These are phyloP conservation scores for Casuarina equisetifolia DNA, from an alignment of 306 rosid genomes.

Conservation along the genomic window DNA sequence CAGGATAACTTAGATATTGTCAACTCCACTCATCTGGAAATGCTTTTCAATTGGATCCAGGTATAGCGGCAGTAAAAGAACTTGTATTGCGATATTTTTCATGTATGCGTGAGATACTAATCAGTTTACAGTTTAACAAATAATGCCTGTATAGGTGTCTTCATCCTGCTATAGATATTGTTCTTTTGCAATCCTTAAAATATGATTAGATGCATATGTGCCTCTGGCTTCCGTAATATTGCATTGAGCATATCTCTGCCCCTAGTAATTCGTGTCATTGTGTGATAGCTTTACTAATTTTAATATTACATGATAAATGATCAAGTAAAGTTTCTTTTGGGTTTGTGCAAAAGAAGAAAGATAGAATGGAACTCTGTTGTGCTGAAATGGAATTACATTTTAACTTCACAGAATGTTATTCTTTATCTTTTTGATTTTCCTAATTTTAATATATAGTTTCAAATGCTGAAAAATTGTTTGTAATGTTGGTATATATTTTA, in stretches of 20 bases:
- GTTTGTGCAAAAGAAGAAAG: background rate
- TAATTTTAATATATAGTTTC: background rate
- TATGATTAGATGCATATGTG: background rate
- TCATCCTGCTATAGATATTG: background rate
- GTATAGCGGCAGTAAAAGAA: conserved; percentile 30
- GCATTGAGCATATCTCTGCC: background rate
- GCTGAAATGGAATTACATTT: background rate
- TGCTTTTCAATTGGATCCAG: conserved; percentile 89
- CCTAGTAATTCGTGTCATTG: background rate
- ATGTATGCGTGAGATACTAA: background rate
- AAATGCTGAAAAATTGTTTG: background rate
- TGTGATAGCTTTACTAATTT: background rate
- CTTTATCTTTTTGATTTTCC: background rate
- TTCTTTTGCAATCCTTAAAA: background rate
- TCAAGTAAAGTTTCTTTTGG: too few relatives aligned
- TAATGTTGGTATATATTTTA: background rate
- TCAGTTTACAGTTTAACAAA: background rate
- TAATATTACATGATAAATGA: background rate
- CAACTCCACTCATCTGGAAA: conserved; percentile 57
- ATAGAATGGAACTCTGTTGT: background rate
- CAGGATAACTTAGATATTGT: conserved; percentile 48
- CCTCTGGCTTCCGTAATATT: background rate
- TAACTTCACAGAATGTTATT: background rate
- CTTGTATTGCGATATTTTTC: conserved; percentile 4
- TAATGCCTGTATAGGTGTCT: background rate